Base-by-base conservation (phyloP, 2,329 filamentous ascomycete genomes). In the Emydomyces testavorans region DNA sequence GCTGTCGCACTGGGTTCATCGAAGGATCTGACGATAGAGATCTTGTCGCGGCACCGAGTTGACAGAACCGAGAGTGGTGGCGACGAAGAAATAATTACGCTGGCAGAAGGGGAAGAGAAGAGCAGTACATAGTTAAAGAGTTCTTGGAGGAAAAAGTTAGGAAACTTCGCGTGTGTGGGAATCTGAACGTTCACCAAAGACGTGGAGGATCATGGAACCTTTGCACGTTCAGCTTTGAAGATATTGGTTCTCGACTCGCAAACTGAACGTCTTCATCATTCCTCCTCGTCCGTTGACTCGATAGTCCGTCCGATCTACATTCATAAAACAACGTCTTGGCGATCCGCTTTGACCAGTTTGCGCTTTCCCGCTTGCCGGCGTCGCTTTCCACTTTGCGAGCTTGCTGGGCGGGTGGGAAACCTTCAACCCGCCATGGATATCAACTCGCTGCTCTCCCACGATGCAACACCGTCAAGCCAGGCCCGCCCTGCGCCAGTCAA, bases 391-490 rank as follows among this genome's bases (percentile, higher is more conserved):
- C 7, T 34, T 6, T 13, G n/a, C 7, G 11, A 24, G 3, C 8
- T 40, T 4, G 13, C n/a, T 29, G 8, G 21, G n/a, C 20, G 24
- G 38, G 23, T 2, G 16, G 16, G 10, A 18, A 28, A 37, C 20
- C 21, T 23, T 16, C n/a, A 41, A 15, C 5, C 20, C 26, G 31
- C 10, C 20, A 71, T 71, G 68, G 68, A 71, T 53, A 70, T 71
- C 57, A 70, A 65, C 56, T 68, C 65, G 20, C 63, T 71, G 29
- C 65, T 71, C 50, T 71, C 68, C 46, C 66, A 67, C 44, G 60
- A 64, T 56, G 66, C 70, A 50, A 63, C 67, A 13, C 62, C 66
- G 40, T 59, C 63, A 31, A 58, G 60, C 51, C 63, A 58, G 51
- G 61, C 65, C 11, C 32, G 43, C 6, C 18, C 28, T 29, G 23